phyloP scores from a whole-genome alignment of 1,284 basidiomycete genomes.

The Schizopora paradoxa region DNA sequence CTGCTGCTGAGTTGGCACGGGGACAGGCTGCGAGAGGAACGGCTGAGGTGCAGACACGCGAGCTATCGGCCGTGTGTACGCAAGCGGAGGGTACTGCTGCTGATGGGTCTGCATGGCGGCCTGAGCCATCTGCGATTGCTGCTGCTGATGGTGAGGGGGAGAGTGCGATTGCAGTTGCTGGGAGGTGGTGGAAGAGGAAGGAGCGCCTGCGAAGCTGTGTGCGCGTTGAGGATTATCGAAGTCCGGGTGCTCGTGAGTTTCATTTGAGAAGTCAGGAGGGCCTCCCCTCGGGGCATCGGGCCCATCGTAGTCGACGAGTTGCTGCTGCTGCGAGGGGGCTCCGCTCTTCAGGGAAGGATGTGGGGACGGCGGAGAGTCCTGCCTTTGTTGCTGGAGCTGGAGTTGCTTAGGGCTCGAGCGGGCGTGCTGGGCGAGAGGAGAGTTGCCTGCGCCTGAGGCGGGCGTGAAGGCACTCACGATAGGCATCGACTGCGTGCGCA shows the following conservation, averaged over 20 bases:
- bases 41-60: conserved; percentile 4
- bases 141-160: conserved; percentile 17
- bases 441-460: too few relatives aligned
- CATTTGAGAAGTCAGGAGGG: too few relatives aligned
- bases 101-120: too few relatives aligned
- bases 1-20: conserved; percentile 27
- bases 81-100: conserved; percentile 2
- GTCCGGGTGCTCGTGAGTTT: too few relatives aligned
- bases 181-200: conserved; percentile 27
- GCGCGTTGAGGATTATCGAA: too few relatives aligned
- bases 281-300: too few relatives aligned
- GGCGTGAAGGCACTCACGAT: conserved; percentile 51
- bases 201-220: too few relatives aligned
- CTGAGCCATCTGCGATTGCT: conserved; percentile 2
- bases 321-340: too few relatives aligned
- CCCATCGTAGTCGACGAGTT: too few relatives aligned
- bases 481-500: conserved; percentile 58
- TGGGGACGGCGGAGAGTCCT: conserved; percentile 29
- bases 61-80: background rate
- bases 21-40: conserved; percentile 26
- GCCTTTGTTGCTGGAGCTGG: conserved; percentile 27
- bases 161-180: conserved; percentile 25
- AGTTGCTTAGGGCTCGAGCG: too few relatives aligned
- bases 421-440: conserved; percentile 31
- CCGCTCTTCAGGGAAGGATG: conserved; percentile 26